Base-by-base conservation (phyloP, 495 filamentous ascomycete species). In the Aspergillus coremiiformis region DNA sequence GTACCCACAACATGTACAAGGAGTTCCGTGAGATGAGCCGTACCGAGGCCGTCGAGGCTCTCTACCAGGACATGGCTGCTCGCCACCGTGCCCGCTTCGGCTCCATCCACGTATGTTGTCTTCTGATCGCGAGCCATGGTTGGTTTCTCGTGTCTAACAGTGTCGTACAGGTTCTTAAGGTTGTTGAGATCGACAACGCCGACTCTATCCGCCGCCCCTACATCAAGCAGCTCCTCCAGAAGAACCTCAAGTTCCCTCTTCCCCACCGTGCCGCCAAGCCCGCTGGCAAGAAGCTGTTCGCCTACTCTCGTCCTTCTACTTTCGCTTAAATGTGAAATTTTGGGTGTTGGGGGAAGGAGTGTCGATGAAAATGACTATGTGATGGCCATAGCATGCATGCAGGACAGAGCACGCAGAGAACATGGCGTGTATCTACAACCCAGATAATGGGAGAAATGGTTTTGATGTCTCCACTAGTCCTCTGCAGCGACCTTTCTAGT, bases 1-100 rank as follows among this genome's bases (percentile, higher is more conserved):
- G 93, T 63, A 98, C 94, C 62, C 93, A 98, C 88, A 98, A 98
- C 84, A 98, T 98, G 93, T 98, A 98, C 89, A 97, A 96, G 82
- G 93, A 98, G 82, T 97, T 96, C 84, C 87, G 93, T 70, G 93
- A 97, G 83, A 87, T 95, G 80, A 90, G 87, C 68, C 83, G 93
- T 72, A 86, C 84, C 57, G 92, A 90, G 55, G 93, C 93, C 56
- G 93, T 98, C 56, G 89, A 97, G 77, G 79, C 90, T 60, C 84
- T 98, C 71, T 98, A 98, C 83, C 88, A 95, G 78, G 93, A 98
- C 75, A 97, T 98, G 94, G 87, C 93, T 66, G 91, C 94, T 71
- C 87, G 94, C 67, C 93, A 98, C 80, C 88, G 93, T 73, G 84
- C 93, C 63, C 89, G 93, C 61, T 98, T 97, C 81, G 83, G 94